These are phyloP conservation scores for Hypoxylon fuscum DNA, from an alignment of 495 filamentous ascomycete species.

Conservation along the genomic window DNA sequence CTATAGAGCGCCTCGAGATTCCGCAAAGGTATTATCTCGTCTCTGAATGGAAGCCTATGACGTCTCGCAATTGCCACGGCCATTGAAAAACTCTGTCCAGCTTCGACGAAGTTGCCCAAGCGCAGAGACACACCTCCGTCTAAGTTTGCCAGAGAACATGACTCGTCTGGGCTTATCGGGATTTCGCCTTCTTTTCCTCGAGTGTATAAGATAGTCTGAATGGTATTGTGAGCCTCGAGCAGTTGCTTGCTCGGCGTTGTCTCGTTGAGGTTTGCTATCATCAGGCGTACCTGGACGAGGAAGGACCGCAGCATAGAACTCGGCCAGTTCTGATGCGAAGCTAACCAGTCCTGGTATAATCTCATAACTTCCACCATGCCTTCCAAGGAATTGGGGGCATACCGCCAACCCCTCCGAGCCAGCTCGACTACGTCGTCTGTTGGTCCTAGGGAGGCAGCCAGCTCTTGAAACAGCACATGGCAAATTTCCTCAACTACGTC, in stretches of 20 bases:
- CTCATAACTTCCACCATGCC: constrained; percentile 21
- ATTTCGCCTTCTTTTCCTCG: constrained; percentile 2
- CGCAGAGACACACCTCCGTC: constrained; percentile 1
- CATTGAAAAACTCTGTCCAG: constrained; percentile 4
- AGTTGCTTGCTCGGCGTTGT: constrained; percentile 8
- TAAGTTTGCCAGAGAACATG: constrained; percentile 12
- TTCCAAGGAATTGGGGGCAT: constrained; percentile 7
- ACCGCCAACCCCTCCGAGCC: constrained; percentile 15
- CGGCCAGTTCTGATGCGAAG: constrained; percentile 10
- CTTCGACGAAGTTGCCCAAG: constrained; percentile 5
- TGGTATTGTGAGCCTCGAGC: constrained; percentile 10
- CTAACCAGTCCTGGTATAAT: constrained; percentile 13
- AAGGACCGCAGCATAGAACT: constrained; percentile 15
- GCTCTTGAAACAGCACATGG: constrained; percentile 7
- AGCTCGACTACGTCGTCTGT: constrained; percentile 14
- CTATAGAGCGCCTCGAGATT: constrained; percentile 9
- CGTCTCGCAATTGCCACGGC: neutral
- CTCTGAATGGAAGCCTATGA: constrained; percentile 1
- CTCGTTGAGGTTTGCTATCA: constrained; percentile 16
- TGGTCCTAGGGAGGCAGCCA: constrained; percentile 3
- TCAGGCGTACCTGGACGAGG: constrained; percentile 15
- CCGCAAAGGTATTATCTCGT: constrained; percentile 9
- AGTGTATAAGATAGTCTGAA: constrained; percentile 8
- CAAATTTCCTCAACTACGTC: constrained; percentile 12
- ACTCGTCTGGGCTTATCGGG: constrained; percentile 6